Evolutionary conservation across 192 early-diverging fungal genomes (phyloP), one percentile per base, ranked within the genome.

Genomic region (Podila epicladia): DNA sequence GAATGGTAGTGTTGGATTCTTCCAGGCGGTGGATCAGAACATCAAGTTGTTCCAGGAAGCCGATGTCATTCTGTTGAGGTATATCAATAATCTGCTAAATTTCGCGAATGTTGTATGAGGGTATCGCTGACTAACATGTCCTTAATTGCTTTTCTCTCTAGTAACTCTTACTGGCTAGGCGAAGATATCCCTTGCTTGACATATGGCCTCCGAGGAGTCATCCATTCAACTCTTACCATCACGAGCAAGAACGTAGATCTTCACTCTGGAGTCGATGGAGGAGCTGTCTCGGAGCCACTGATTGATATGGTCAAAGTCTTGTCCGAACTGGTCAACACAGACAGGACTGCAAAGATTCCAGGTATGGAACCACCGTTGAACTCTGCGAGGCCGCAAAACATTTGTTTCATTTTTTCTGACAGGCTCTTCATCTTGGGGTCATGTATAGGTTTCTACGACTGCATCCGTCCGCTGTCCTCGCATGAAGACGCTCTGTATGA

Each of bases 91-190:
- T 35, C 41, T 80, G 0, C 71, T 86, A 38, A 85, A 26, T 55
- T 53, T 13, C 19, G 0, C 8, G 4, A 17, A 58, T 58, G 7
- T 19, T 38, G 35, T 41, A 13, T 19, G 31, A 13, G 13, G 19
- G 12, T 8, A 41, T 45, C 20, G 2, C 9, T 38, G 6, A 20
- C 62, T n/a, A 45, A 24, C n/a, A 55, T 1, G 51, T 53, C 22
- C n/a, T 55, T 26, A 0, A 20, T 5, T 19, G 53, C 11, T 0
- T 22, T 24, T 64, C 13, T 75, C n/a, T 51, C 35, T 66, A 92
- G 91, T 67, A 91, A 91, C 71, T 92, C 93, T 26, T 94, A 94
- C 71, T 94, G 93, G 93, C 84, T 93, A 8, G 92, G 92, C 59
- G 93, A 94, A 62, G 84, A 89, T 64, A 88, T 89, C 13, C 93